phyloP scores from a whole-genome alignment of 2,329 filamentous ascomycete species.

The Arthrobotrys megalospora region DNA sequence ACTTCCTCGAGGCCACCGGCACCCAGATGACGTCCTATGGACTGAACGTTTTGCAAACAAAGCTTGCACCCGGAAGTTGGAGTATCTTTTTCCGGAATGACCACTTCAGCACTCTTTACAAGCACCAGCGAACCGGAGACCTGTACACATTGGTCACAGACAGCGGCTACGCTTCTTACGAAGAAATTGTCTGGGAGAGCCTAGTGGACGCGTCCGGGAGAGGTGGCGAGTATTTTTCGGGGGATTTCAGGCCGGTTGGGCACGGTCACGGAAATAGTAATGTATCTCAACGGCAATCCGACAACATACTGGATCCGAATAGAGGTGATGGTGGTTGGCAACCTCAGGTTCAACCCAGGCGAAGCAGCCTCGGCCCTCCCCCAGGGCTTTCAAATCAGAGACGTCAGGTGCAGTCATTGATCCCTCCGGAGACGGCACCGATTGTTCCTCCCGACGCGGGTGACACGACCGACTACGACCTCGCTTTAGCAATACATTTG shows the following conservation, averaged over 20 bases:
- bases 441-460: constrained; percentile 69
- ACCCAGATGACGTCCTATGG: constrained; percentile 91
- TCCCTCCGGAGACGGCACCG: constrained; percentile 85
- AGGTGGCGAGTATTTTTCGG: constrained; percentile 85
- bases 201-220: constrained; percentile 89
- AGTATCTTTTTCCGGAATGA: constrained; percentile 97
- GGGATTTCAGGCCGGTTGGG: constrained; percentile 89
- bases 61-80: constrained; percentile 81
- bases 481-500: constrained; percentile 90
- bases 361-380: constrained; percentile 59
- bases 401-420: constrained; percentile 49
- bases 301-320: constrained; percentile 51
- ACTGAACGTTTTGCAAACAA: constrained; percentile 79
- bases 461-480: constrained; percentile 74
- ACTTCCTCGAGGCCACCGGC: constrained; percentile 82
- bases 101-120: constrained; percentile 94
- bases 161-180: constrained; percentile 86
- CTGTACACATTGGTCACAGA: constrained; percentile 84
- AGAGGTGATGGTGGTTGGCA: constrained; percentile 56
- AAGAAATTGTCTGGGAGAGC: constrained; percentile 96
- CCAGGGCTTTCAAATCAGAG: constrained; percentile 27
- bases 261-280: constrained; percentile 69
- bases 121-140: constrained; percentile 82
- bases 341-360: constrained; percentile 55
- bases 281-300: constrained; percentile 48